Evolutionary conservation across 345 rosid species (phyloP).

Genomic region (Hibiscus syriacus): DNA sequence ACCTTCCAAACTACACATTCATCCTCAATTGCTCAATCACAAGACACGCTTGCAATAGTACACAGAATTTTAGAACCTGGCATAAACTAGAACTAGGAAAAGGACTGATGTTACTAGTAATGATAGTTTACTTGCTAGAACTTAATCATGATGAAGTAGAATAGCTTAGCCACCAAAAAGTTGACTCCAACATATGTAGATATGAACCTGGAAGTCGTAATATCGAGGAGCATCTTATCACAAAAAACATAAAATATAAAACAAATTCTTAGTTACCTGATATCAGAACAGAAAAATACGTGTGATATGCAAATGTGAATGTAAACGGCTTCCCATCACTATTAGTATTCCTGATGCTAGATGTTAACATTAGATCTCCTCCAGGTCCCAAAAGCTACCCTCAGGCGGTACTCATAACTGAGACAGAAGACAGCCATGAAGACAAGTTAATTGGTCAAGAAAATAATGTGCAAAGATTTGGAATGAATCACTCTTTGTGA

Average conservation of each 20-base stretch:
- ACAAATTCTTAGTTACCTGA: constrained; percentile 46
- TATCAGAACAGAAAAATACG: constrained; percentile 94
- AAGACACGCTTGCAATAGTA: neutral
- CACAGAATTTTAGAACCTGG: neutral
- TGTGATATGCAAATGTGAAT: constrained; percentile 93
- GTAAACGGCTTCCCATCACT: constrained; percentile 83
- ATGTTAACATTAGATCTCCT: constrained; percentile 78
- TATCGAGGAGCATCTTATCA: neutral
- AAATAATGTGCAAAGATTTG: neutral
- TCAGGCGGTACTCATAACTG: constrained; percentile 86
- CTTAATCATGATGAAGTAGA: neutral
- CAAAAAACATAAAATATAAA: neutral
- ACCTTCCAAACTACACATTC: neutral
- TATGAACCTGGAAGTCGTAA: neutral
- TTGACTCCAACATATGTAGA: neutral
- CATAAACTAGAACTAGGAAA: neutral
- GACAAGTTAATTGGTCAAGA: neutral
- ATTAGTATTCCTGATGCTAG: constrained; percentile 77
- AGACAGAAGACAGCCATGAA: constrained; percentile 3
- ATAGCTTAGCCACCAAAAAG: too few species aligned
- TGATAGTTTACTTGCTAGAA: neutral
- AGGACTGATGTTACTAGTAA: neutral
- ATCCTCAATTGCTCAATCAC: too few species aligned
- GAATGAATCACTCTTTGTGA: neutral
- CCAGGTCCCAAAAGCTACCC: constrained; percentile 72